Conservation (phyloP, 2,329 filamentous ascomycete genomes). For the Aureobasidium sp. region DNA sequence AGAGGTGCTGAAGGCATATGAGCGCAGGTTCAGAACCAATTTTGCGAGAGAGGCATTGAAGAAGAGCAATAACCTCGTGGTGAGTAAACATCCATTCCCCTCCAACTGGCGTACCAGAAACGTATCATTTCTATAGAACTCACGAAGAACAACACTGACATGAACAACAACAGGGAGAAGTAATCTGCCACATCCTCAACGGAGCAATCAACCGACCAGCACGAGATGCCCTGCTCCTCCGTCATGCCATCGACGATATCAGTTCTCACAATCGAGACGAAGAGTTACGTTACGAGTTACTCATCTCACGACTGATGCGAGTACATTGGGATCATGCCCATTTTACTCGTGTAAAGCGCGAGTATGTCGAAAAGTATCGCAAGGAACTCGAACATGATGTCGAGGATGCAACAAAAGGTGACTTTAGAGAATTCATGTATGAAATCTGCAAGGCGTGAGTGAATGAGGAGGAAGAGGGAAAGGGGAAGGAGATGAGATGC, state of each 20-base stretch:
- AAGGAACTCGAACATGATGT: constrained; percentile 69
- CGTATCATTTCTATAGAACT: background rate
- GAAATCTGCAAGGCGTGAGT: constrained; percentile 18
- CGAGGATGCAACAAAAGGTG: constrained; percentile 63
- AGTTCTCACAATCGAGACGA: constrained; percentile 26
- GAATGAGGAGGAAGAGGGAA: too few species aligned
- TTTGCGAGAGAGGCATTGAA: constrained; percentile 81
- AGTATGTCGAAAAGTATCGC: constrained; percentile 71
- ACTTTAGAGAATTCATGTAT: constrained; percentile 41
- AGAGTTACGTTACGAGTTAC: constrained; percentile 66
- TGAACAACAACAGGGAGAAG: constrained; percentile 60
- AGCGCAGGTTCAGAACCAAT: constrained; percentile 63
- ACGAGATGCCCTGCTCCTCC: constrained; percentile 80
- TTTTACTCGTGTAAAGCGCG: constrained; percentile 67
- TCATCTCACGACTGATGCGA: constrained; percentile 79
- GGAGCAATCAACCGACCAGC: constrained; percentile 93
- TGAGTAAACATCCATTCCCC: constrained; percentile 43
- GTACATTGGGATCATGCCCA: constrained; percentile 89
- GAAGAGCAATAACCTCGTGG: constrained; percentile 87
- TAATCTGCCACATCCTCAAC: constrained; percentile 90
- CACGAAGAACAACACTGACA: background rate
- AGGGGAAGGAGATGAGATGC: too few species aligned
- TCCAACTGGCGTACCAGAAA: background rate
- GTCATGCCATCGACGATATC: constrained; percentile 69
- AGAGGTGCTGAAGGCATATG: constrained; percentile 71